Evolutionary conservation across 2,329 filamentous ascomycete species (phyloP), one percentile per base, ranked within the genome.

Genomic region (Triangularia verruculosa): DNA sequence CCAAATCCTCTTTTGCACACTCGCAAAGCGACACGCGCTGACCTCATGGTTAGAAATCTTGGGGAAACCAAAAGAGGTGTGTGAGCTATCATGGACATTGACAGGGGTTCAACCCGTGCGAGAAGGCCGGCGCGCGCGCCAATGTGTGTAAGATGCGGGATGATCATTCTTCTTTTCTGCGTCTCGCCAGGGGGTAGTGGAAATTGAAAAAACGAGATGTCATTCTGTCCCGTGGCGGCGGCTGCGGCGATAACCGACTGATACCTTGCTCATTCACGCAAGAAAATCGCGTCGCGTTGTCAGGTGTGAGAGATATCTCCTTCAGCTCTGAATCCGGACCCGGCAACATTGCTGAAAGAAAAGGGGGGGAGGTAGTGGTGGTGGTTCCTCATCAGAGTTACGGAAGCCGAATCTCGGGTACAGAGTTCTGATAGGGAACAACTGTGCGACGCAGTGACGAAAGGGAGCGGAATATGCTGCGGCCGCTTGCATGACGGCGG

Each of bases 401-500:
- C 39, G n/a, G n/a, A 47, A 47, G n/a, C 39, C 7, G 34, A 13
- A 39, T 39, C 34, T 39, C 34, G 34, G 34, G 15, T 39, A n/a
- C 34, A 39, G 8, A 13, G 17, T 13, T 39, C 34, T 39, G 34
- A 39, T 39, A 39, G 34, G 17, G 34, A 39, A 47, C 15, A 17
- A 5, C 7, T 43, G 34, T 43, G 34, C 17, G n/a, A 43, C 4
- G 15, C 34, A 6, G 34, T 43, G 15, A 43, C 34, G 34, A 43
- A 43, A 17, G 34, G 34, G 34, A 43, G 34, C 27, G 28, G 55
- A 52, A 34, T 52, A 32, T 24, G 57, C 57, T 20, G 30, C 64
- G 66, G 61, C n/a, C 59, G 62, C 61, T 59, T 27, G 39, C 22
- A 59, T n/a, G 22, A 43, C 30, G 27, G 55, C 32, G 20, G 51